Evolutionary conservation across 2,329 filamentous ascomycete genomes (phyloP).

Genomic region (Leptographium procerum): DNA sequence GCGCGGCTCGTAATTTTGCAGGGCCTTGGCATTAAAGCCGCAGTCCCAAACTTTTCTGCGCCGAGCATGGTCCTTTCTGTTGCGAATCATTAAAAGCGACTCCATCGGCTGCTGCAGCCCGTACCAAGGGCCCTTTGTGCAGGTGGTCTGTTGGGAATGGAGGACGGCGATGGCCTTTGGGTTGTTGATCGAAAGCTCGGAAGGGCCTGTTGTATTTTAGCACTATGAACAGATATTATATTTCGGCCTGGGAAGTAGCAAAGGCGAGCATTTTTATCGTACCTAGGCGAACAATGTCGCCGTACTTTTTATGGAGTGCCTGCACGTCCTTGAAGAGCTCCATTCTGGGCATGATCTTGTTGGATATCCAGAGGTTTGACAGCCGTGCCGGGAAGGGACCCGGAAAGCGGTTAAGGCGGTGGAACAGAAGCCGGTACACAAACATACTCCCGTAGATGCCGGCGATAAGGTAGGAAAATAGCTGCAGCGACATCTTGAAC

Average conservation of each 20-base stretch:
- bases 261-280: no score
- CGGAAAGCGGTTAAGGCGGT: slow-evolving; percentile 8
- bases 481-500: neutral
- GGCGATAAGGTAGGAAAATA: neutral
- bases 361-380: slow-evolving; percentile 1
- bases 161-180: slow-evolving; percentile 2
- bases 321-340: neutral
- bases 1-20: slow-evolving; percentile 16
- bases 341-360: neutral
- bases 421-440: slow-evolving; percentile 10
- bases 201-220: no score
- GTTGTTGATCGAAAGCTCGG: slow-evolving; percentile 8
- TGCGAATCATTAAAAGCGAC: slow-evolving; percentile 11
- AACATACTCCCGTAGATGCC: slow-evolving; percentile 7
- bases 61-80: slow-evolving; percentile 8
- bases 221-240: no score
- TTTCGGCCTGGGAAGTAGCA: no score
- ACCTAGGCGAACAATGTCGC: slow-evolving; percentile 7
- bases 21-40: slow-evolving; percentile 10
- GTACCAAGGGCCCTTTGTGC: slow-evolving; percentile 12
- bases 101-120: slow-evolving; percentile 10
- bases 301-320: slow-evolving; percentile 4
- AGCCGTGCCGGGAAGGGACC: slow-evolving; percentile 7
- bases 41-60: slow-evolving; percentile 12
- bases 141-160: slow-evolving; percentile 3